These are phyloP conservation scores for Thozetella sp. DNA, from an alignment of 495 filamentous ascomycete genomes.

Conservation along the genomic window DNA sequence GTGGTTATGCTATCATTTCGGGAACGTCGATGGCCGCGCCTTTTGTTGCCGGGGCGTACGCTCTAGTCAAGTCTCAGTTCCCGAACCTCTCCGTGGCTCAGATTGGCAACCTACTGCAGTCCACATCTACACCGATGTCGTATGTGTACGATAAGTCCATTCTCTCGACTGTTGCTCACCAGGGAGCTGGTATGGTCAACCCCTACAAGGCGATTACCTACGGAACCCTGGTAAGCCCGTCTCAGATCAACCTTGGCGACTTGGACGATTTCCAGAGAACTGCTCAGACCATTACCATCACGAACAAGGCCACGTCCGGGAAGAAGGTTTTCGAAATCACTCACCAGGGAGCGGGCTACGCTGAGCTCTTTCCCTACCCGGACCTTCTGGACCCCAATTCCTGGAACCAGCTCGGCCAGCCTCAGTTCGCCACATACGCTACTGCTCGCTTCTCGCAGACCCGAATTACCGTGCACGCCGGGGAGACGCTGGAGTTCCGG, in stretches of 20 bases:
- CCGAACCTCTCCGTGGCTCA: conserved; percentile 16
- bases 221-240: conserved; percentile 3
- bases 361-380: neutral
- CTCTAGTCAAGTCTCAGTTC: conserved; percentile 25
- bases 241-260: conserved; percentile 2
- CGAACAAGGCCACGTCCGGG: neutral
- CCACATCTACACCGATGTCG: conserved; percentile 18
- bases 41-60: conserved; percentile 22
- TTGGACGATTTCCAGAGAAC: conserved; percentile 3
- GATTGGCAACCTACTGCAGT: conserved; percentile 21
- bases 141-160: conserved; percentile 9
- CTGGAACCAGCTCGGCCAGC: neutral
- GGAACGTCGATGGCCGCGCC: conserved; percentile 28
- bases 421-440: neutral
- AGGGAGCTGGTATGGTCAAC: conserved; percentile 29
- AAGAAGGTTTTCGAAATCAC: conserved; percentile 3
- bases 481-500: conserved; percentile 1
- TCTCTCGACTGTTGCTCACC: conserved; percentile 18
- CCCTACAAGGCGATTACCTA: conserved; percentile 26
- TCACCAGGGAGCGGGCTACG: neutral
- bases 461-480: neutral
- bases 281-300: neutral
- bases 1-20: conserved; percentile 20
- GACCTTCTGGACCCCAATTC: neutral
- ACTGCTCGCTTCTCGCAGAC: neutral